Conservation (phyloP, 257 asterid species). For the Fraxinus cuspidata region DNA sequence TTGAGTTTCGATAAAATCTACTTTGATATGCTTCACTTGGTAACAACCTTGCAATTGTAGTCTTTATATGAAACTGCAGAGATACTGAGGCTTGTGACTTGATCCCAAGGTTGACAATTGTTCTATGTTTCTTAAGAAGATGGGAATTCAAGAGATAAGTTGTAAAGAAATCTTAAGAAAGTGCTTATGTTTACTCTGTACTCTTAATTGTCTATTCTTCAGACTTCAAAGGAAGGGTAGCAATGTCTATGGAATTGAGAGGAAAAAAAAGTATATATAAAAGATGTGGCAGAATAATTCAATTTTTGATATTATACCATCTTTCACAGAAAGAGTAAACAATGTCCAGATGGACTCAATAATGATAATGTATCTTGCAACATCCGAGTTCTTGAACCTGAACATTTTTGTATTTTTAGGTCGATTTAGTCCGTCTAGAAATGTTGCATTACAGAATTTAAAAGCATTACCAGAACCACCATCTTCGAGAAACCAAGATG, state of each 20-base stretch:
- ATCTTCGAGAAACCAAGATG: conserved; percentile 81
- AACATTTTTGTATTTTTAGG: conserved; percentile 40
- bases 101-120: neutral
- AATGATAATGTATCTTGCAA: neutral
- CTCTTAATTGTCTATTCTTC: no score
- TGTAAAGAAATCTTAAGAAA: neutral
- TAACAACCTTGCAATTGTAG: conserved; percentile 16
- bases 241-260: neutral
- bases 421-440: conserved; percentile 50
- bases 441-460: conserved; percentile 50
- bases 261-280: neutral
- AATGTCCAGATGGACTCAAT: no score
- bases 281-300: neutral
- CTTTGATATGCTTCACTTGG: neutral
- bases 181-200: neutral
- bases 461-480: conserved; percentile 81
- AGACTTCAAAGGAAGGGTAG: neutral
- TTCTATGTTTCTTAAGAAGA: neutral
- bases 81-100: neutral
- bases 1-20: neutral
- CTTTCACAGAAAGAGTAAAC: neutral
- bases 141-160: neutral
- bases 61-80: neutral
- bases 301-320: neutral
- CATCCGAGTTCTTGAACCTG: neutral